Evolutionary conservation across 2,329 filamentous ascomycete species (phyloP).

Genomic region (Alternaria novae-zelandiae): DNA sequence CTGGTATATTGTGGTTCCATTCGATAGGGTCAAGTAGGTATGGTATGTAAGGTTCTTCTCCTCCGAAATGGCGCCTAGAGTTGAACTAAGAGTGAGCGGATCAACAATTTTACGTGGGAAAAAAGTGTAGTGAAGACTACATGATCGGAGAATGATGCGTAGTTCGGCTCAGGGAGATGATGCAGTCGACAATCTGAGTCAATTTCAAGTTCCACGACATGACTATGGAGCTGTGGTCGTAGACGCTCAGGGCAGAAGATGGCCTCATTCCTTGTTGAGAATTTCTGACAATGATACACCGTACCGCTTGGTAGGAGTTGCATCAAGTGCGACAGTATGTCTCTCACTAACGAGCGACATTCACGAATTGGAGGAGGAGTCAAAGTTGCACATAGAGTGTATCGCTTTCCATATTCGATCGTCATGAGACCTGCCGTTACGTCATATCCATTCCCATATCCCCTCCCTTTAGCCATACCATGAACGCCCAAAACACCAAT

Average conservation of each 20-base stretch:
- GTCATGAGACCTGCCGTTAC: not conserved
- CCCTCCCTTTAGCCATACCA: not conserved
- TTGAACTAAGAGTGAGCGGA: too few relatives aligned
- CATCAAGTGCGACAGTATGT: not conserved
- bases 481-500: not conserved
- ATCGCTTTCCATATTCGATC: not conserved
- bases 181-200: too few relatives aligned
- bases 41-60: too few relatives aligned
- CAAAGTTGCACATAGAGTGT: not conserved
- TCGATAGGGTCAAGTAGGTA: too few relatives aligned
- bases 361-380: not conserved
- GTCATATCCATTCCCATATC: not conserved
- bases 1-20: too few relatives aligned
- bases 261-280: not conserved
- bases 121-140: not conserved
- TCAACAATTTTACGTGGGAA: too few relatives aligned
- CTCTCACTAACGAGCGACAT: not conserved
- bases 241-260: not conserved
- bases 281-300: not conserved
- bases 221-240: not conserved
- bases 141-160: not conserved
- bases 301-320: not conserved
- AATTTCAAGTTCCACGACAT: too few relatives aligned
- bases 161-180: fast-evolving
- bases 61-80: too few relatives aligned